Evolutionary conservation across 1,139 yeast species (phyloP), one percentile per base, ranked within the genome.

Genomic region (Pichia sp.): DNA sequence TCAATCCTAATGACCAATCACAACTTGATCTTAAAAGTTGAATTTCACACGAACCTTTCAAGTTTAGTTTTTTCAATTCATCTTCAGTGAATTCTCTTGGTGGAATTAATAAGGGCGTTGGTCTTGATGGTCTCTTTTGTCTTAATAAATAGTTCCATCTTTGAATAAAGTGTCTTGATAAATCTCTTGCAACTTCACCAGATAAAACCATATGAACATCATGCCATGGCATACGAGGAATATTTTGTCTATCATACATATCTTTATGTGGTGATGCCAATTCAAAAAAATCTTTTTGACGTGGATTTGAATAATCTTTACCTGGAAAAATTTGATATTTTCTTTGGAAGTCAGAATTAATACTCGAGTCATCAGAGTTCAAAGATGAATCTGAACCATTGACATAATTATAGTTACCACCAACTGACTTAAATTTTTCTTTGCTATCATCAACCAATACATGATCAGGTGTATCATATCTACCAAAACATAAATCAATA

Each of bases 201-300:
- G 90, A 79, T 3, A 95, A 82, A 69, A 89, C 80, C 95, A 90
- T 92, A 60, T 92, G 97, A 42, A 94, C 87, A 72, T 94, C 99
- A 66, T 94, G 99, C 99, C 98, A 94, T 7, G 98, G 98, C 99
- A 94, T 94, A 59, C 99, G 77, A 3, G 98, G 97, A 16, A 79
- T 76, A 23, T 67, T 67, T 30, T 77, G 71, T 54, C 99, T 77
- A 65, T 94, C 95, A 63, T 89, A 89, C 95, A 92, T 85, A 23
- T 89, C 87, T 43, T 86, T 95, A 61, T 84, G 89, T 1, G 98
- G 98, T 55, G 80, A 80, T 55, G 90, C 89, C 51, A 94, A 72
- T 1, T 76, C 82, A 60, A 64, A 77, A 63, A 94, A 94, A 65
- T 94, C 99, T 59, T 84, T 83, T 15, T 85, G 88, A 54, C 98